Conservation (phyloP, 1,139 yeast genomes). For the Diutina pseudorugosa region DNA sequence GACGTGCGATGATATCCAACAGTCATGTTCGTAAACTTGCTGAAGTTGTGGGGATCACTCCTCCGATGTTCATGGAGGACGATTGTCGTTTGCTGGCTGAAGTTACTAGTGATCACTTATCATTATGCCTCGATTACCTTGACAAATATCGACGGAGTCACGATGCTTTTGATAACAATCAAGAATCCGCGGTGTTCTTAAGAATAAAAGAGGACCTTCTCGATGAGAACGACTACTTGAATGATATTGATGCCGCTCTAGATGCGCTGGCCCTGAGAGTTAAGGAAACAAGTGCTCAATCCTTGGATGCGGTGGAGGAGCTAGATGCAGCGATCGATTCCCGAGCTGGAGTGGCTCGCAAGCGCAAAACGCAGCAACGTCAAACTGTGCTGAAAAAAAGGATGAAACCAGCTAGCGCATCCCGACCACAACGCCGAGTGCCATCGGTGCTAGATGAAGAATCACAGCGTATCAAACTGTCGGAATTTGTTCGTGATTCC, state of each 20-base stretch:
- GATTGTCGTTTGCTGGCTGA: conserved; percentile 19
- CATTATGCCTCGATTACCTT: conserved; percentile 15
- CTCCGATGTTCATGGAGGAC: conserved; percentile 18
- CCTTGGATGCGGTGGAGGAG: conserved; percentile 21
- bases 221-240: conserved; percentile 13
- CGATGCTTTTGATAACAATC: conserved; percentile 28
- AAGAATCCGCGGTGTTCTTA: conserved; percentile 25
- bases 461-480: conserved; percentile 19
- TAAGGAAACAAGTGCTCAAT: conserved; percentile 8
- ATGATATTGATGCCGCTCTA: conserved; percentile 12
- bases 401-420: neutral
- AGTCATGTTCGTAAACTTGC: conserved; percentile 24
- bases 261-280: conserved; percentile 26
- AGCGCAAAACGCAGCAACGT: neutral
- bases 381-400: neutral
- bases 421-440: conserved; percentile 11
- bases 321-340: conserved; percentile 14
- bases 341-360: conserved; percentile 9
- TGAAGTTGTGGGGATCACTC: conserved; percentile 21
- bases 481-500: conserved; percentile 47
- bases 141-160: conserved; percentile 20
- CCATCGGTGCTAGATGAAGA: neutral
- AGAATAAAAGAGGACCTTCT: conserved; percentile 13
- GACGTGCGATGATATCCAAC: conserved; percentile 22
- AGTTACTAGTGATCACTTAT: conserved; percentile 12